Base-by-base conservation (phyloP, 2,329 filamentous ascomycete genomes). In the Phaeosphaeriaceae sp. region DNA sequence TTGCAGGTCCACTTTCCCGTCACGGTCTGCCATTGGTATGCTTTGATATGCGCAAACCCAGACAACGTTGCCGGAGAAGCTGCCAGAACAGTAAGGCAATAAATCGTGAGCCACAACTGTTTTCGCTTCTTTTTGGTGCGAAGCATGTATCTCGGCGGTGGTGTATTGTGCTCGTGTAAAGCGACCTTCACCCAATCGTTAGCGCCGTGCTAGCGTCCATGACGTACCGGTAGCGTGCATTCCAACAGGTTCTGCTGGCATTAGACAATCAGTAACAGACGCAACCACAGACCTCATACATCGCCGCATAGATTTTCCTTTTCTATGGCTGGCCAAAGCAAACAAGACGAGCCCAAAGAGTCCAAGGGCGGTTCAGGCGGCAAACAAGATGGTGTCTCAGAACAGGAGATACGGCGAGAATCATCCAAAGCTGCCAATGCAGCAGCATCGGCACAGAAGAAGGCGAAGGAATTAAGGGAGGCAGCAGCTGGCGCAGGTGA, bases 341-440 rank as follows among this genome's bases (percentile, higher is more conserved):
- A 11, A 2, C 15, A 41, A 25, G 20, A 45, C 7, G 1, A 10
- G 21, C 31, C 49, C 2, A 7, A 24, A 25, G 25, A 31, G 6
- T 2, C 10, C 19, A 27, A 40, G 4, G 17, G 17, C 22, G 36
- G 20, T 44, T 7, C 40, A 1, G 21, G 31, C 0, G 21, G 50
- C 4, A 46, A 33, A 3, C 40, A 57, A 19, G 51, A 60, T 46
- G 62, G 55, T n/a, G 54, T 65, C 3, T 60, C 63, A 10, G 64
- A 68, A 6, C 60, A 65, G 21, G 62, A 68, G 25, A 57, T 60
- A 15, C 64, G 64, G 20, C 58, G 62, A 11, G 66, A 68, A 36
- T 67, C 66, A 7, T 62, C 64, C 1, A 67, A 67, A 53, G 57
- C 63, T 17, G 66, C 66, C 13, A 57, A 60, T 13, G 63, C 63